Base-by-base conservation (phyloP, 768 basidiomycete genomes). In the Lactarius quietus region DNA sequence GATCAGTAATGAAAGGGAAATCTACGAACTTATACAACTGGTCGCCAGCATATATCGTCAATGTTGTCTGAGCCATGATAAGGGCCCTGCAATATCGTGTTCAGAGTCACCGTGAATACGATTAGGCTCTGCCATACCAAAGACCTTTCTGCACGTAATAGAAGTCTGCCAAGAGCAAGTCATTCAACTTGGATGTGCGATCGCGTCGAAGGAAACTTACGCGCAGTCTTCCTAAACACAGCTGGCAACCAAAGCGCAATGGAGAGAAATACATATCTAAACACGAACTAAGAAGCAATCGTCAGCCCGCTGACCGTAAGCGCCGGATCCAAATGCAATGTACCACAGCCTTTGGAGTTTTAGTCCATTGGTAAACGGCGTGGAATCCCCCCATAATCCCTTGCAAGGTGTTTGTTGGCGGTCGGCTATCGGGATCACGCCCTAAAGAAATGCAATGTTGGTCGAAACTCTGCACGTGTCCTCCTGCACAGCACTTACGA, bases 51-150 rank as follows among this genome's bases (percentile, higher is more conserved):
- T 80, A 86, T 39, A 86, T 78, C 54, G 81, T 84, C 59, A 86
- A 64, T 17, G 82, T 84, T 1, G 82, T 85, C 68, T 86, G 86
- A 0, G 83, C 81, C 82, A 85, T 86, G 70, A 86, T 84, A 56
- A 86, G 73, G 6, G 83, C 83, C 84, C 83, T 78, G 48, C 6
- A 33, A 23, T 17, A 39, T n/a, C 29, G 6, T 38, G 15, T 20
- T 36, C 59, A 57, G 70, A 29, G 35, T 39, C 39, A 14, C 5
- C 23, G 10, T 52, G 33, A 39, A 18, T 33, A 17, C 1, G 1
- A 54, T 2, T 26, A 48, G 17, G 9, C 20, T 3, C 15, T 4
- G 12, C 59, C 76, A 55, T 63, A 80, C 80, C 81, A 86, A 5
- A 84, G 59, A 6, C 81, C 81, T 62, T 80, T 81, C 59, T 82